phyloP scores from a whole-genome alignment of 805 yeast genomes.

The Starmerella floricola region DNA sequence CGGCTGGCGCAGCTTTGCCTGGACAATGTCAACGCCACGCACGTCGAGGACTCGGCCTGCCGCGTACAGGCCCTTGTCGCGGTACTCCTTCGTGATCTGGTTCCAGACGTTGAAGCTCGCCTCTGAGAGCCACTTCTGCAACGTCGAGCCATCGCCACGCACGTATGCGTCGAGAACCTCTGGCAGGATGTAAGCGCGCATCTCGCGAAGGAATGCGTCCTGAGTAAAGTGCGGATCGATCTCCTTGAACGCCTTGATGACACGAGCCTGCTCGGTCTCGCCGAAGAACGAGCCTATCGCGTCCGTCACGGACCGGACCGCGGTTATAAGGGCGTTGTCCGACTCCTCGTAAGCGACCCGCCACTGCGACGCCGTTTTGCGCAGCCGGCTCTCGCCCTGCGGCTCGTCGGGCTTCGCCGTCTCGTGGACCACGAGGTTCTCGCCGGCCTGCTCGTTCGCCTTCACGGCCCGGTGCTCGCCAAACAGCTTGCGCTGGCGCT shows the following conservation, averaged over 20 bases:
- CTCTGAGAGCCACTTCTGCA: constrained; percentile 88
- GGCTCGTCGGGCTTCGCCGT: constrained; percentile 62
- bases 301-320: constrained; percentile 66
- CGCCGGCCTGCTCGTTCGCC: constrained; percentile 58
- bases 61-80: constrained; percentile 80
- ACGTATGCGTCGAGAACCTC: constrained; percentile 92
- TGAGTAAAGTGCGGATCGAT: constrained; percentile 82
- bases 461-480: constrained; percentile 47
- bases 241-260: constrained; percentile 68
- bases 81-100: constrained; percentile 82
- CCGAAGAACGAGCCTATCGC: constrained; percentile 81
- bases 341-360: constrained; percentile 68
- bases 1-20: constrained; percentile 79
- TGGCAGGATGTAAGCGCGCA: constrained; percentile 87
- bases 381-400: constrained; percentile 50
- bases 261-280: constrained; percentile 93
- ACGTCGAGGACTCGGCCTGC: constrained; percentile 89
- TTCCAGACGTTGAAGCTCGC: constrained; percentile 93
- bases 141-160: constrained; percentile 70
- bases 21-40: constrained; percentile 85
- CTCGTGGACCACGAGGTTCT: constrained; percentile 69
- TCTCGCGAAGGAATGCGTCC: constrained; percentile 65
- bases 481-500: constrained; percentile 37
- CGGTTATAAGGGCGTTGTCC: constrained; percentile 78
- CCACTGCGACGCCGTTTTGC: constrained; percentile 48